These are phyloP conservation scores for Collybia sp. DNA, from an alignment of 768 basidiomycete species.

Conservation along the genomic window DNA sequence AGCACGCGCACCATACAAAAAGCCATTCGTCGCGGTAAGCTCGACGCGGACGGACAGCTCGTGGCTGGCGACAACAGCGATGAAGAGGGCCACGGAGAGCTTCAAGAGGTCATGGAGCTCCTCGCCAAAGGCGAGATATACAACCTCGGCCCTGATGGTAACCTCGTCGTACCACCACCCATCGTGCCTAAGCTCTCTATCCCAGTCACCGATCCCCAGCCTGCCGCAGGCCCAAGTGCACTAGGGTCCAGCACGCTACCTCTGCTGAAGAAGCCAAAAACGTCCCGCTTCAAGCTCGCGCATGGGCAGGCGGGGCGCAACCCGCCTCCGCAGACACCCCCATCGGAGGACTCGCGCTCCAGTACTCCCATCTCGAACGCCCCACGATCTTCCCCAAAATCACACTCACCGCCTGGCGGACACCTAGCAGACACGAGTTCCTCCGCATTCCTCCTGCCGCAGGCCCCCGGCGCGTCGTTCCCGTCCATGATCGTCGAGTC, in stretches of 20 bases:
- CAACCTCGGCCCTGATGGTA: slow-evolving; percentile 46
- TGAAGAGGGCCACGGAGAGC: slow-evolving; percentile 50
- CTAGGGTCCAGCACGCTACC: slow-evolving; percentile 11
- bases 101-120: slow-evolving; percentile 48
- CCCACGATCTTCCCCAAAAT: slow-evolving; percentile 31
- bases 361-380: slow-evolving; percentile 21
- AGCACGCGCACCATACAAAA: slow-evolving; percentile 43
- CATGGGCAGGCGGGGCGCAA: slow-evolving; percentile 26
- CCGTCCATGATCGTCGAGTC: slow-evolving; percentile 31
- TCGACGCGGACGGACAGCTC: slow-evolving; percentile 43
- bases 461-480: slow-evolving; percentile 8
- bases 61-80: slow-evolving; percentile 48
- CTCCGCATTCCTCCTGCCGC: background rate
- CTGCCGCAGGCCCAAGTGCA: no score
- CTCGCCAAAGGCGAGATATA: slow-evolving; percentile 46
- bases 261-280: slow-evolving; percentile 30
- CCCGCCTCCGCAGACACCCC: slow-evolving; percentile 4
- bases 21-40: slow-evolving; percentile 52
- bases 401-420: slow-evolving; percentile 1
- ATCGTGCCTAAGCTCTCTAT: slow-evolving; percentile 11
- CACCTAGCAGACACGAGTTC: background rate
- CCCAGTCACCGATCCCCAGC: background rate
- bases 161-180: slow-evolving; percentile 17
- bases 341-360: slow-evolving; percentile 11
- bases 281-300: slow-evolving; percentile 48